Percentiles rank a stretch among this genome's conserved stretches.
phyloP scores from a whole-genome alignment of 768 basidiomycete species.

The Megacollybia marginata region DNA sequence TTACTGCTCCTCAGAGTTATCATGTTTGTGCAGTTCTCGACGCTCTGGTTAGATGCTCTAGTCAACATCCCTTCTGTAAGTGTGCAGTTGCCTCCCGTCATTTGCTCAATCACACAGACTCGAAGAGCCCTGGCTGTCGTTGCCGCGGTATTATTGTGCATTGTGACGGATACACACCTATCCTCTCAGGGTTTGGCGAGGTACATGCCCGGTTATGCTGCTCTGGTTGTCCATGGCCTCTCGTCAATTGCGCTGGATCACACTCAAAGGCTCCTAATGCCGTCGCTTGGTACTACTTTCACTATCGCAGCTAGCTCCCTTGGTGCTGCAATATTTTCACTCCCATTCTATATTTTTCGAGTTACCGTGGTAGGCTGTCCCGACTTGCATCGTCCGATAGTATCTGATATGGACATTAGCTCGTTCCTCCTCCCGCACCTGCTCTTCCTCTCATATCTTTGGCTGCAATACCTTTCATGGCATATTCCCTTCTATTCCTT shows the following conservation, averaged over 20 bases:
- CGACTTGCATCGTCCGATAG: background rate
- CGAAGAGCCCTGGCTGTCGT: conserved; percentile 40
- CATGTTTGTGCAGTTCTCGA: conserved; percentile 62
- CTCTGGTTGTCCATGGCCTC: conserved; percentile 50
- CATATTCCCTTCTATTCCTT: conserved; percentile 55
- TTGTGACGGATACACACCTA: conserved; percentile 48
- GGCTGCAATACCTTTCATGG: conserved; percentile 51
- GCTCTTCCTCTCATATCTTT: conserved; percentile 51
- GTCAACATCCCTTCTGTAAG: conserved; percentile 41
- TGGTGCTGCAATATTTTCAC: conserved; percentile 54
- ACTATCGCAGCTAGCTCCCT: conserved; percentile 49
- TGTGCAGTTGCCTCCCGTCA: background rate
- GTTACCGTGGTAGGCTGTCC: conserved; percentile 43
- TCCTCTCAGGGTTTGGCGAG: conserved; percentile 32
- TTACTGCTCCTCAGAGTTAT: conserved; percentile 41
- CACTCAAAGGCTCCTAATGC: conserved; percentile 48
- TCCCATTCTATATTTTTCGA: conserved; percentile 59
- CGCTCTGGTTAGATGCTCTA: conserved; percentile 55
- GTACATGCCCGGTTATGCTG: conserved; percentile 59
- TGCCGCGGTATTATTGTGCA: conserved; percentile 44
- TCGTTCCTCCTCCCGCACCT: conserved; percentile 43
- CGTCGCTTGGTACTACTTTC: conserved; percentile 50
- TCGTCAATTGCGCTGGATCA: conserved; percentile 58
- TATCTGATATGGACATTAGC: conserved; percentile 24
- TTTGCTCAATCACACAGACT: conserved; percentile 27